Evolutionary conservation across 2,329 filamentous ascomycete genomes (phyloP), one percentile per base, ranked within the genome.

Genomic region (Sordariomycetes sp.): DNA sequence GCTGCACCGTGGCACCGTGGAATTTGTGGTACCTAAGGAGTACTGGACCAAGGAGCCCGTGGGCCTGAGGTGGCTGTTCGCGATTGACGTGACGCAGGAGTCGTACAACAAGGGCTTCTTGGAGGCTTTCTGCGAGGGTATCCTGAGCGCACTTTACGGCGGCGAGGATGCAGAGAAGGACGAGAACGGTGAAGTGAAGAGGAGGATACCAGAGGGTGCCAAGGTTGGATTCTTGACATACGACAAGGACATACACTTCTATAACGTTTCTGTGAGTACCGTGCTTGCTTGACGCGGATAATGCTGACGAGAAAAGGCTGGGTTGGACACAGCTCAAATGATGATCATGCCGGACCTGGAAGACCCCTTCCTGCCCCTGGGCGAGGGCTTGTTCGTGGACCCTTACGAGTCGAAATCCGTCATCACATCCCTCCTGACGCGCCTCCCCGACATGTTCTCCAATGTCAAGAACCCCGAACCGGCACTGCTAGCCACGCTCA

Each of bases 271-370:
- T 50, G 79, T 85, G 65, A 63, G 80, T 71, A 24, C 8, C 21
- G n/a, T 8, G 21, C 8, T 24, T 8, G 21, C n/a, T n/a, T n/a
- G 15, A 2, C 12, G 21, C 7, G 6, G 21, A 17, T 18, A 15
- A 32, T 30, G n/a, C 21, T 10, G 12, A 21, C 16, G 3, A 25
- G 15, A 23, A 32, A 39, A 86, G 79, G 61, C 86, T 24, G 72
- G 72, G 26, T 66, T 95, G 27, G 82, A 92, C 36, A 79, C 87
- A 59, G 86, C 92, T 8, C 92, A 98, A 53, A 95, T 98, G 86
- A 77, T 98, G 68, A 88, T 98, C 33, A 94, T 98, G 86, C 85
- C 92, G 4, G 92, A 98, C 53, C 73, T 98, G 32, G 88, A 96
- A 49, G 92, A 98, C 45, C 92, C 92, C 0, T 98, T 98, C 54